Conservation (phyloP, 1,284 basidiomycete genomes). For the Hypsizygus ulmarius region DNA sequence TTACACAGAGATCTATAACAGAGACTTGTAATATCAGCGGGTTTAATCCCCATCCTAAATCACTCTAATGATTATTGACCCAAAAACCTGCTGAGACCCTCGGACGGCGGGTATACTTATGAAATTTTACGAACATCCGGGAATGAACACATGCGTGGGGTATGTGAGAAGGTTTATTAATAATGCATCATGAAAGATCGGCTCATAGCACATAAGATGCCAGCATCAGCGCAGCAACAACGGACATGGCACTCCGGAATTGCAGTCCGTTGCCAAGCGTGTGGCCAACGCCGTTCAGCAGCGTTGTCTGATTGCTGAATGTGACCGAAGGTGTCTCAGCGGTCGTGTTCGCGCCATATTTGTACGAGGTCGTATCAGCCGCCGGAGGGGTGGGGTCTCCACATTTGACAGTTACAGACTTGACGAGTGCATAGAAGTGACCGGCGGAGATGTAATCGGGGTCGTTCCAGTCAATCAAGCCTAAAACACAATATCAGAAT, state of each 20-base stretch:
- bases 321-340: conserved; percentile 47
- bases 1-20: conserved; percentile 6
- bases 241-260: conserved; percentile 23
- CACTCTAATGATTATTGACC: not conserved
- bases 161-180: too few species aligned
- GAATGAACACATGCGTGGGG: too few species aligned
- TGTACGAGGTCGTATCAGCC: conserved; percentile 55
- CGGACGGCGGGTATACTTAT: too few species aligned
- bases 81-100: not conserved
- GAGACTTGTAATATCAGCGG: conserved; percentile 3
- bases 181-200: not conserved
- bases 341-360: conserved; percentile 56
- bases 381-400: conserved; percentile 42
- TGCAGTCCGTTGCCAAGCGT: conserved; percentile 18
- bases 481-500: conserved; percentile 20
- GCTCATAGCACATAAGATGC: conserved; percentile 23
- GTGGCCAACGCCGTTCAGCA: conserved; percentile 38
- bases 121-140: too few species aligned
- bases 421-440: conserved; percentile 59
- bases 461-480: conserved; percentile 76
- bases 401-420: conserved; percentile 61
- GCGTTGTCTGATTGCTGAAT: conserved; percentile 53
- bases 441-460: conserved; percentile 67
- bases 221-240: conserved; percentile 23
- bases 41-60: conserved; percentile 2